phyloP scores from a whole-genome alignment of 169 alveolate species.

The Plasmodium ovale region DNA sequence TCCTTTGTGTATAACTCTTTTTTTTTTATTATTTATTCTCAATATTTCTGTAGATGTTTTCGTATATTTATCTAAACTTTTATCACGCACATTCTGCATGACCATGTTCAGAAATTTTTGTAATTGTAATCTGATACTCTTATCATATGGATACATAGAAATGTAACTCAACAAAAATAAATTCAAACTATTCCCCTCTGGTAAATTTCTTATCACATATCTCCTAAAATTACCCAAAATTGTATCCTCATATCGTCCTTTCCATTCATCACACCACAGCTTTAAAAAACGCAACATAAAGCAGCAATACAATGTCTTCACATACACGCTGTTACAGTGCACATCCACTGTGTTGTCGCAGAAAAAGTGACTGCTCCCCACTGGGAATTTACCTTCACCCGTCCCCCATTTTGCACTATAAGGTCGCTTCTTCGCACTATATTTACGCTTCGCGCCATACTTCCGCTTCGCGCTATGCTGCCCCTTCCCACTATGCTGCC shows the following conservation, averaged over 20 bases:
- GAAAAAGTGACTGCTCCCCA: no score
- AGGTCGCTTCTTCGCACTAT: background rate
- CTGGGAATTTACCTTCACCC: background rate
- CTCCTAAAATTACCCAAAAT: constrained; percentile 16
- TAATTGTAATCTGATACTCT: constrained; percentile 57
- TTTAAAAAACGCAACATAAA: constrained; percentile 44
- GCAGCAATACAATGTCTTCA: constrained; percentile 69
- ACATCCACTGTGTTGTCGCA: constrained; percentile 24
- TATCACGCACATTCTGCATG: constrained; percentile 16
- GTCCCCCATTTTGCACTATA: background rate
- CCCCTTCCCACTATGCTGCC: background rate
- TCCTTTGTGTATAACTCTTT: constrained; percentile 58
- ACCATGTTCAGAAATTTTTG: constrained; percentile 32
- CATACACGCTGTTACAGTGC: constrained; percentile 50
- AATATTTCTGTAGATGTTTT: constrained; percentile 44
- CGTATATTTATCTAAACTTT: constrained; percentile 40
- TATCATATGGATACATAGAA: constrained; percentile 76
- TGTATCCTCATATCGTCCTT: constrained; percentile 12
- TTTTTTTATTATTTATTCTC: constrained; percentile 75
- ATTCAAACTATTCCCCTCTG: constrained; percentile 10
- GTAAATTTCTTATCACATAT: constrained; percentile 36
- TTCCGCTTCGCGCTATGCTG: background rate
- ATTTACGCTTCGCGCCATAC: background rate
- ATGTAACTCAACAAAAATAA: constrained; percentile 73
- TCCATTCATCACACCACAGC: constrained; percentile 17